Conservation (phyloP, 2,329 filamentous ascomycete genomes). For the Alternaria longipes region DNA sequence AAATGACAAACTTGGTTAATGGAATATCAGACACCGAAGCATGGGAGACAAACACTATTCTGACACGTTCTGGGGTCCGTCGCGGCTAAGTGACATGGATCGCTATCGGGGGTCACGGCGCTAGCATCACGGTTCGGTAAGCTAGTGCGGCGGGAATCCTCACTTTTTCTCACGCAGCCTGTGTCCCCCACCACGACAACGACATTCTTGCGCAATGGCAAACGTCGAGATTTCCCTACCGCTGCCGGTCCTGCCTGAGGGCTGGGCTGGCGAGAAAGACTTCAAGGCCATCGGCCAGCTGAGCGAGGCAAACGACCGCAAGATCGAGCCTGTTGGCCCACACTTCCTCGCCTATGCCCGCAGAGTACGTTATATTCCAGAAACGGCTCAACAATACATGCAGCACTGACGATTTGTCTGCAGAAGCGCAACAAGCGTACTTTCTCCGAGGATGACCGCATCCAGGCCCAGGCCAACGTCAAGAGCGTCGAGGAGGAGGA, state of each 20-base stretch:
- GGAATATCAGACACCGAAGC: conserved; percentile 1
- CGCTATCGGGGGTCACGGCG: conserved; percentile 3
- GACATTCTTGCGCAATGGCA: conserved; percentile 64
- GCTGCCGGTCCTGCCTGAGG: conserved; percentile 78
- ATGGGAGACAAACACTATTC: conserved; percentile 9
- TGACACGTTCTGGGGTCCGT: conserved; percentile 20
- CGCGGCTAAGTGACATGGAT: conserved; percentile 13
- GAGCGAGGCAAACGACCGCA: conserved; percentile 80
- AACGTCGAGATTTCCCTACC: conserved; percentile 69
- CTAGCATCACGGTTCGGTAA: conserved; percentile 21
- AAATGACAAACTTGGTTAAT: conserved; percentile 4
- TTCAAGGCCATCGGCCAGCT: conserved; percentile 86
- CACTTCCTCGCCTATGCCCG: conserved; percentile 98
- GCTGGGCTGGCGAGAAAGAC: conserved; percentile 88
- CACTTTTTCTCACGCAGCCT: conserved; percentile 18
- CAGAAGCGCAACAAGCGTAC: conserved; percentile 90
- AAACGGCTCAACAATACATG: too few species aligned
- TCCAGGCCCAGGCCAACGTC: conserved; percentile 92
- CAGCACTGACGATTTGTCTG: conserved; percentile 27
- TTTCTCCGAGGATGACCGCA: conserved; percentile 97
- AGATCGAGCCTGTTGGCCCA: conserved; percentile 94
- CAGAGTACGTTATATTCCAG: conserved; percentile 66
- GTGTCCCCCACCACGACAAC: conserved; percentile 19
- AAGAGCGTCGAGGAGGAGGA: conserved; percentile 96
- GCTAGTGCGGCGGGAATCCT: conserved; percentile 19